Evolutionary conservation across 352 stramenopile species (phyloP).

Genomic region (Phytophthora tentaculata): DNA sequence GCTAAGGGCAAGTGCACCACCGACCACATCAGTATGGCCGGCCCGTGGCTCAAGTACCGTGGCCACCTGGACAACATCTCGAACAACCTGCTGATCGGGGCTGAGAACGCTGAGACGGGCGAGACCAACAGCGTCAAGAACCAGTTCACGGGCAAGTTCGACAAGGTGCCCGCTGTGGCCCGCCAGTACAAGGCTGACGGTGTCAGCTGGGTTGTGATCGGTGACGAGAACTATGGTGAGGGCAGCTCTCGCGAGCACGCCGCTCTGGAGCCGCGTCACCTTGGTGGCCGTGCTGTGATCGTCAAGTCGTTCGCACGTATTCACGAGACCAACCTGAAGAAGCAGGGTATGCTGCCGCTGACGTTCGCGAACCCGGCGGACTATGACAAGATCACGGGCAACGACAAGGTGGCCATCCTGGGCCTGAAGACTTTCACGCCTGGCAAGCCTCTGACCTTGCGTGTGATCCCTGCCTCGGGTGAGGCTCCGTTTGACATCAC

Average conservation of each 20-base stretch:
- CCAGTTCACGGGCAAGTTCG: constrained; percentile 86
- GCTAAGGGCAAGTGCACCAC: constrained; percentile 96
- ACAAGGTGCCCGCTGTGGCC: constrained; percentile 90
- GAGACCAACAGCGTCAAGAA: constrained; percentile 94
- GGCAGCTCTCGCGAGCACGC: constrained; percentile 93
- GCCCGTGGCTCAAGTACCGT: constrained; percentile 95
- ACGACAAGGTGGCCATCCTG: constrained; percentile 92
- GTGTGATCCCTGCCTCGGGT: constrained; percentile 73
- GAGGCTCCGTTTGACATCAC: constrained; percentile 83
- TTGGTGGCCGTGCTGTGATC: constrained; percentile 91
- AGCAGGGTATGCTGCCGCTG: constrained; percentile 94
- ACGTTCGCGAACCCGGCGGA: constrained; percentile 92
- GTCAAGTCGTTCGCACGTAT: constrained; percentile 95
- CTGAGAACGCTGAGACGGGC: constrained; percentile 92
- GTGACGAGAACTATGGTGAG: constrained; percentile 96
- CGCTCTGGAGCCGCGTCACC: constrained; percentile 91
- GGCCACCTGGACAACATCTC: constrained; percentile 95
- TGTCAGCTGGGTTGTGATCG: constrained; percentile 92
- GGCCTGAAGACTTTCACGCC: constrained; percentile 86
- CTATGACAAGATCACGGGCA: constrained; percentile 93
- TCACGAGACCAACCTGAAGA: constrained; percentile 97
- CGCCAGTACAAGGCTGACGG: constrained; percentile 92
- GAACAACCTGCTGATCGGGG: constrained; percentile 95
- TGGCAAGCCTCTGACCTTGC: constrained; percentile 87
- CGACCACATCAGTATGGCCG: constrained; percentile 95